Evolutionary conservation across 2,329 filamentous ascomycete species (phyloP), one percentile per base, ranked within the genome.

Genomic region (Paraphoma sp.): DNA sequence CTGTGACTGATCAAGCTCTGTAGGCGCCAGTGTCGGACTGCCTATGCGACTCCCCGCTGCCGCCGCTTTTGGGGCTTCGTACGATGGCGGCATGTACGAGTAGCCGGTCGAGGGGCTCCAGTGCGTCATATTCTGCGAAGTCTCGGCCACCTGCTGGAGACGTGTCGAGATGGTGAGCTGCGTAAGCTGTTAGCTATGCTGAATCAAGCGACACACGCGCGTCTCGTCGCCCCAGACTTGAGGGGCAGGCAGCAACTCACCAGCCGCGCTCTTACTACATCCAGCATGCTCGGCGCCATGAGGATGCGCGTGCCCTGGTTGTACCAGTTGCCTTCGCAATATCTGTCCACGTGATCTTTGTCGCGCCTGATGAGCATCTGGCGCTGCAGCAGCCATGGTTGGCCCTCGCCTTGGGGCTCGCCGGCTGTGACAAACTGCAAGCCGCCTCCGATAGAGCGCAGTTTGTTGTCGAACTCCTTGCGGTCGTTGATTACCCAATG

Each of bases 21-120:
- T 69, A 38, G 55, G 60, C 3, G 61, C 65, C 23, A 71, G 61
- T 1, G 62, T 60, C 1, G 70, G 70, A 66, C 82, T 62, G 57
- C 60, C 66, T 6, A 69, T 53, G 28, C 69, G 71, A 41, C 68
- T 71, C 14, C 66, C 54, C 52, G 75, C 45, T 40, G 61, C 62
- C 4, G 68, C 52, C 56, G 76, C 46, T 49, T 68, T 71, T 29
- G 59, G 63, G 6, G 74, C 62, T 51, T 82, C 82, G 17, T 79
- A 72, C 2, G 77, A 75, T 0, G 83, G 80, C 10, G 83, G 81
- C 53, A 83, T 73, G 64, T 88, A 89, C 18, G 83, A 85, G 71
- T 89, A 83, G 44, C 86, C 86, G 12, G 82, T 80, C 2, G 85
- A 81, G 5, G 86, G 84, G 2, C 82, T 83, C 74, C 86, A 89